Conservation (phyloP, 2,329 filamentous ascomycete species). For the Geosmithia morbida region DNA sequence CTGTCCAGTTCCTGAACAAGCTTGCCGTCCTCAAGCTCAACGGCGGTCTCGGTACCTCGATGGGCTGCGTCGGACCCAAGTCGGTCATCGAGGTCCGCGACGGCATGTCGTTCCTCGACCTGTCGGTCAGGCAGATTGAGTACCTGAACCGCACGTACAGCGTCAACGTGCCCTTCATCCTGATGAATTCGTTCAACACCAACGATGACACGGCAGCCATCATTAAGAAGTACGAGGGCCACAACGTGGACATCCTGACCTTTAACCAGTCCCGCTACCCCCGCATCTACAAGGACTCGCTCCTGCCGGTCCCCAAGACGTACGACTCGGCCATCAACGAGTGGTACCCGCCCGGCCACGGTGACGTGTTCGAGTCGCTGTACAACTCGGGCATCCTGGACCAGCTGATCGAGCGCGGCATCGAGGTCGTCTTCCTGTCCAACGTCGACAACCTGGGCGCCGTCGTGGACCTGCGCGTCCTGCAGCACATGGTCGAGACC, state of each 20-base stretch:
- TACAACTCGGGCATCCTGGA: conserved; percentile 99
- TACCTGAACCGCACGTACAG: conserved; percentile 97
- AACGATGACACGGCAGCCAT: conserved; percentile 95
- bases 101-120: conserved; percentile 98
- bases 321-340: conserved; percentile 79
- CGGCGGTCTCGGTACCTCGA: conserved; percentile 96
- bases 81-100: conserved; percentile 99
- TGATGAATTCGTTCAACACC: conserved; percentile 99
- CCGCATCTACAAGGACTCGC: conserved; percentile 94
- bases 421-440: conserved; percentile 97
- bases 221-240: conserved; percentile 99
- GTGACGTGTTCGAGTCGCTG: conserved; percentile 98
- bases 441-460: conserved; percentile 98
- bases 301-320: conserved; percentile 86
- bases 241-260: conserved; percentile 98
- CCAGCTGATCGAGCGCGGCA: conserved; percentile 85
- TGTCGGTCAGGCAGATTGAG: conserved; percentile 97
- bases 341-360: conserved; percentile 98
- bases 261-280: conserved; percentile 99
- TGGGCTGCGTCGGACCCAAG: conserved; percentile 98
- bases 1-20: conserved; percentile 91
- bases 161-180: conserved; percentile 92
- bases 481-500: conserved; percentile 99
- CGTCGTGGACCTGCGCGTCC: conserved; percentile 92
- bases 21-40: conserved; percentile 98